Evolutionary conservation across 1,284 basidiomycete species (phyloP).

Genomic region (Athelia sp.): DNA sequence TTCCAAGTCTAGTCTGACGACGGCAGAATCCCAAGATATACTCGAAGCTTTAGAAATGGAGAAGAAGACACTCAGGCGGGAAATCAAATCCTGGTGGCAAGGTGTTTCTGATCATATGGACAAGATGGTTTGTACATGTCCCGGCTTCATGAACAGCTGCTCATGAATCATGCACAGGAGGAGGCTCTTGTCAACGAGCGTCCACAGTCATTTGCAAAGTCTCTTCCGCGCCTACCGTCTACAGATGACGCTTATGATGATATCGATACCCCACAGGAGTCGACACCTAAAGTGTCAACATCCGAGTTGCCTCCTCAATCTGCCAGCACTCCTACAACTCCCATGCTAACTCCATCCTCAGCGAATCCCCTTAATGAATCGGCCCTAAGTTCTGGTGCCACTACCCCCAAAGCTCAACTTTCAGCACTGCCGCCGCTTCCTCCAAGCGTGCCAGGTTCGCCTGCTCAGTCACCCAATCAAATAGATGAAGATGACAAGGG

Average conservation of each 20-base stretch:
- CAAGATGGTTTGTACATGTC: conserved; percentile 39
- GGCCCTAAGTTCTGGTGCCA: neutral
- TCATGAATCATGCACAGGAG: conserved; percentile 30
- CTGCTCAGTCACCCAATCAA: neutral
- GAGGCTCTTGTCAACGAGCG: conserved; percentile 29
- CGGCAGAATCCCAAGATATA: neutral
- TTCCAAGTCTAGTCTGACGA: neutral
- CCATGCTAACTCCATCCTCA: conserved; percentile 11
- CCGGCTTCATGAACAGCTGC: neutral
- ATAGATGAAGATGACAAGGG: neutral
- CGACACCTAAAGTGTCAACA: conserved; percentile 19
- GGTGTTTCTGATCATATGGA: conserved; percentile 55
- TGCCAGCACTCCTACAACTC: conserved; percentile 11
- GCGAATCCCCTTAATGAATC: no score
- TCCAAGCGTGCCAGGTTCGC: neutral
- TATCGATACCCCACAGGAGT: conserved; percentile 8
- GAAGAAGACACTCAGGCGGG: conserved; percentile 43
- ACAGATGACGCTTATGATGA: conserved; percentile 41
- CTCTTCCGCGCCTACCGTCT: conserved; percentile 53
- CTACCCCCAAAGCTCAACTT: neutral
- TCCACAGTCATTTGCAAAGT: conserved; percentile 29
- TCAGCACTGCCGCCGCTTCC: conserved; percentile 9
- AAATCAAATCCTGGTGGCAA: conserved; percentile 66
- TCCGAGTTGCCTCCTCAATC: conserved; percentile 12
- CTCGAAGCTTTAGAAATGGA: conserved; percentile 26